Percentiles rank a stretch among this genome's conserved stretches.
Conservation (phyloP, 768 basidiomycete genomes). For the Rickenella mellea region DNA sequence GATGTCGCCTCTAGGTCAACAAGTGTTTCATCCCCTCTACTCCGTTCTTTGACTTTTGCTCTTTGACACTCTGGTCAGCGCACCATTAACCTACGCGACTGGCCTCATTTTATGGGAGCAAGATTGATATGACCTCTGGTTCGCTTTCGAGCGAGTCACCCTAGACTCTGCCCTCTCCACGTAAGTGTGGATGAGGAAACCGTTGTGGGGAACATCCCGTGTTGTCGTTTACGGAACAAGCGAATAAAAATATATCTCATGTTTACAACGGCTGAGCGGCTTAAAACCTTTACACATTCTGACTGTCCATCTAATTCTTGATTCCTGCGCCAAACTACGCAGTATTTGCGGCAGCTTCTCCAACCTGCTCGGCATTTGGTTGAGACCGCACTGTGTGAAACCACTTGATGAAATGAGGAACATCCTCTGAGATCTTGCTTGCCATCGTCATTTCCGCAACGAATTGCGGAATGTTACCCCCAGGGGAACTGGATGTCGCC, state of each 20-base stretch:
- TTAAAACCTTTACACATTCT: no score
- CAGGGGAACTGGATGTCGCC: constrained; percentile 68
- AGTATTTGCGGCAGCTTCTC: no score
- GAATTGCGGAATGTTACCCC: constrained; percentile 59
- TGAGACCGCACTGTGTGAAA: no score
- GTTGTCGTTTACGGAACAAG: no score
- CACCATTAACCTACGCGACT: constrained; percentile 54
- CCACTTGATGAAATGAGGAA: constrained; percentile 66
- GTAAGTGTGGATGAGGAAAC: neutral
- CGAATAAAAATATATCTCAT: no score
- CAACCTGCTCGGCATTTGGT: no score
- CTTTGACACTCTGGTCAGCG: constrained; percentile 96
- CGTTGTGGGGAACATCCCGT: neutral
- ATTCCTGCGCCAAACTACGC: no score
- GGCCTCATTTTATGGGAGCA: constrained; percentile 97
- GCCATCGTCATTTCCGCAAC: constrained; percentile 53
- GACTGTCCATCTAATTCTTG: no score
- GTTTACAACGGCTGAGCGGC: no score
- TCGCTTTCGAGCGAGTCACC: neutral
- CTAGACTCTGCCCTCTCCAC: neutral
- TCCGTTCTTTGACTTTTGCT: constrained; percentile 33
- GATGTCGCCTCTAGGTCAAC: no score
- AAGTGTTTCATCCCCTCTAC: no score
- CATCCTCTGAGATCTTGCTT: constrained; percentile 61
- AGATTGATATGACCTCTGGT: constrained; percentile 34